Conservation (phyloP, 257 asterid genomes). For the Ligustrum vulgare region DNA sequence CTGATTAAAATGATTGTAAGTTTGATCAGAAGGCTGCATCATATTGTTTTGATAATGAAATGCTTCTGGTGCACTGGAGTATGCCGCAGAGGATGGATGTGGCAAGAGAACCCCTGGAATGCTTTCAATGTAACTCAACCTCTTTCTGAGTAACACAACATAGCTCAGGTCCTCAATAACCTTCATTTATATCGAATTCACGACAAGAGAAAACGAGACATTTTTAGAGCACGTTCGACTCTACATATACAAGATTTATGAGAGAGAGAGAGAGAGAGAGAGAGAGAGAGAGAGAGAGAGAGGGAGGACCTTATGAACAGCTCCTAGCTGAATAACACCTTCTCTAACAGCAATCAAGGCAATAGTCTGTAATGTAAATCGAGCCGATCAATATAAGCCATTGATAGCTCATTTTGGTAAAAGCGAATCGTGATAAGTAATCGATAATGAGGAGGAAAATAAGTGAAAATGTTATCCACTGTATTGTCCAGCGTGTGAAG, state of each 20-base stretch:
- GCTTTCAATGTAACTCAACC: conserved; percentile 87
- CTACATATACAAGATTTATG: neutral
- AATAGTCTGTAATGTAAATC: conserved; percentile 60
- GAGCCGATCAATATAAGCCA: neutral
- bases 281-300: neutral
- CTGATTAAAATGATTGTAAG: conserved; percentile 42
- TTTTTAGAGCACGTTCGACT: neutral
- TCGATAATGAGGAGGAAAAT: neutral
- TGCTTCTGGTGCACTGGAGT: conserved; percentile 51
- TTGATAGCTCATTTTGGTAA: neutral
- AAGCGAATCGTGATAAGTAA: no score
- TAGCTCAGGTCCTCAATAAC: conserved; percentile 92
- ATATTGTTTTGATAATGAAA: conserved; percentile 52
- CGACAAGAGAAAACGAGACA: neutral
- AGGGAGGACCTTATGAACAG: conserved; percentile 72
- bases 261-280: no score
- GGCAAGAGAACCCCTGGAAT: conserved; percentile 93
- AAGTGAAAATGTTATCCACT: neutral
- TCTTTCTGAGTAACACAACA: conserved; percentile 85
- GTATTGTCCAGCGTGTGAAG: neutral
- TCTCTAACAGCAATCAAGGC: conserved; percentile 98
- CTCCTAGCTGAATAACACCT: conserved; percentile 95
- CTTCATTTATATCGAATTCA: conserved; percentile 27
- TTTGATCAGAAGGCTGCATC: conserved; percentile 29
- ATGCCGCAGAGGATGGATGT: conserved; percentile 83